These are phyloP conservation scores for Rusavskia elegans DNA, from an alignment of 495 filamentous ascomycete genomes.

Conservation along the genomic window DNA sequence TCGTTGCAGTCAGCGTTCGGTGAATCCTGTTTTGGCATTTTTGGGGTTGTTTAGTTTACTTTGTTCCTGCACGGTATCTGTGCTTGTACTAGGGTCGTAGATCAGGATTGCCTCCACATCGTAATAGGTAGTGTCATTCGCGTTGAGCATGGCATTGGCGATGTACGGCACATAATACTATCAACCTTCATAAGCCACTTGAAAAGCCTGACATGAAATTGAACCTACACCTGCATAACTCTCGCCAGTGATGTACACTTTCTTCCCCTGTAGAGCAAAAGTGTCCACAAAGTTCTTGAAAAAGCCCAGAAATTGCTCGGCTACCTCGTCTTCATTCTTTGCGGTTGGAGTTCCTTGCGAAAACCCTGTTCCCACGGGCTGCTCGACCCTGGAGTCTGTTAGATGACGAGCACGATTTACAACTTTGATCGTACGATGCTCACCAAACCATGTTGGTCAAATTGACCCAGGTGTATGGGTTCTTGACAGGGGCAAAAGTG, in stretches of 20 bases:
- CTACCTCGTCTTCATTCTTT: slow-evolving; percentile 46
- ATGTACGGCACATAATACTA: slow-evolving; percentile 63
- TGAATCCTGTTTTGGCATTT: background rate
- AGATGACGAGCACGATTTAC: background rate
- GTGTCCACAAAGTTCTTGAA: slow-evolving; percentile 55
- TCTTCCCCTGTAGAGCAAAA: slow-evolving; percentile 44
- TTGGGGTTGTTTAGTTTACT: slow-evolving; percentile 13
- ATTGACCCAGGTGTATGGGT: slow-evolving; percentile 55
- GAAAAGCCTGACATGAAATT: too few species aligned
- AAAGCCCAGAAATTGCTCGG: slow-evolving; percentile 52
- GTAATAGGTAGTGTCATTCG: slow-evolving; percentile 49
- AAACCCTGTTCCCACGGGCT: slow-evolving; percentile 66
- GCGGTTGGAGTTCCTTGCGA: slow-evolving; percentile 45
- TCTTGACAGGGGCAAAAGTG: slow-evolving; percentile 43
- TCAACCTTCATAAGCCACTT: too few species aligned
- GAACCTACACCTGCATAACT: slow-evolving; percentile 43
- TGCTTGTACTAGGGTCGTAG: slow-evolving; percentile 49
- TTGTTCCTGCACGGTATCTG: slow-evolving; percentile 29
- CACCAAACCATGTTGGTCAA: slow-evolving; percentile 50
- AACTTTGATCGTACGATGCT: background rate
- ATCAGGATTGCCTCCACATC: slow-evolving; percentile 52
- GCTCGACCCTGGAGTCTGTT: slow-evolving; percentile 17
- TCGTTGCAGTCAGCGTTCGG: background rate
- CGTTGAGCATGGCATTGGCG: slow-evolving; percentile 54
- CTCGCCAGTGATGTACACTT: slow-evolving; percentile 55